Evolutionary conservation across 495 filamentous ascomycete genomes (phyloP), one percentile per base, ranked within the genome.

Genomic region (Aspergillus sparsus): DNA sequence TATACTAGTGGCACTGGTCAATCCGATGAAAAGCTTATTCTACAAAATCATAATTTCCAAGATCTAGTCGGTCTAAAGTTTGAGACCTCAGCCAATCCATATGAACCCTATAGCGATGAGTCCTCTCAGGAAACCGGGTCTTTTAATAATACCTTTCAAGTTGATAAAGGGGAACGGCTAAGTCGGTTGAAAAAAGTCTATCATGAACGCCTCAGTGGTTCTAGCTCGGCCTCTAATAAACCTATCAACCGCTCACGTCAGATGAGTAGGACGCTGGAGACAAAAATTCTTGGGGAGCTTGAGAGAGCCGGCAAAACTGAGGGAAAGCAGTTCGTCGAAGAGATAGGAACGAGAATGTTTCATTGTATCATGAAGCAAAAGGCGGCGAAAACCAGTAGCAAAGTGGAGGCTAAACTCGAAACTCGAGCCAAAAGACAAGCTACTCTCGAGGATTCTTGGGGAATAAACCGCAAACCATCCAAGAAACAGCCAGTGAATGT

Each of bases 361-460:
- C 62, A 68, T 50, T 60, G 47, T 2, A 70, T 59, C 10, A 71
- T 71, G 70, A 53, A 13, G 21, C 71, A 73, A 7, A 71, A 66
- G 52, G 50, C 62, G 2, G 39, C 61, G 4, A 66, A 57, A 9
- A 39, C 52, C 2, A 15, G 16, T 35, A 57, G 41, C 15, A 62
- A 63, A 31, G 34, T 45, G 8, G 60, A 59, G 12, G 56, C 7
- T 33, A 66, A 63, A 44, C 34, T 56, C 16, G 33, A 49, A 13
- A 21, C 39, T 5, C 67, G 67, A 31, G 63, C 63, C 0, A 68
- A 68, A 49, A 64, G 50, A 45, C 71, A 73, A 54, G 65, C 66
- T 13, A 71, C 68, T 2, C 53, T 71, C 5, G 68, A 69, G 47
- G 66, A 68, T 36, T 64, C 65, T 13, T 73, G 68, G 71, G 67